A percentile compares a stretch with the other conserved stretches of the same genome.
Conservation (phyloP, 2,329 filamentous ascomycete genomes). For the Dothideomycetes sp. region DNA sequence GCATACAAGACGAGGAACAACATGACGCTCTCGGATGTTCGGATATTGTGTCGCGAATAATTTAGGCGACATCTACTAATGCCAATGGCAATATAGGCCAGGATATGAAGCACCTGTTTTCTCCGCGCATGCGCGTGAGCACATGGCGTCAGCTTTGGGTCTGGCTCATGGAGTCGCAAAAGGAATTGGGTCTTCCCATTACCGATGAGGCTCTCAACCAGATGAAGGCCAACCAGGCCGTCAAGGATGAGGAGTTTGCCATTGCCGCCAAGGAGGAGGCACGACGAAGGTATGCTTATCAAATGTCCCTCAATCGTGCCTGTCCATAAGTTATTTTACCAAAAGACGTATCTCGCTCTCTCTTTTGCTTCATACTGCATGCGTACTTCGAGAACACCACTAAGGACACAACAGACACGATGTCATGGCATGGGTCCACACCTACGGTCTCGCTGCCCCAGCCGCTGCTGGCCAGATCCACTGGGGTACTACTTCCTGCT, state of each 20-base stretch:
- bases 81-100: constrained; percentile 12
- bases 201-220: constrained; percentile 47
- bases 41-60: no score
- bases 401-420: constrained; percentile 19
- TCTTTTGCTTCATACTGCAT: no score
- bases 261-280: constrained; percentile 39
- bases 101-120: constrained; percentile 74
- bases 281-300: constrained; percentile 16
- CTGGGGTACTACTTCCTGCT: constrained; percentile 54
- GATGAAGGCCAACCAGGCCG: constrained; percentile 32
- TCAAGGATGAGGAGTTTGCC: constrained; percentile 37
- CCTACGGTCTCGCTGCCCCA: constrained; percentile 62
- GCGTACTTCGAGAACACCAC: neutral
- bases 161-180: constrained; percentile 70
- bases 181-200: constrained; percentile 68
- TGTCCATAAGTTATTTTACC: no score
- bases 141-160: constrained; percentile 84
- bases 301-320: no score
- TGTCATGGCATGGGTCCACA: constrained; percentile 45
- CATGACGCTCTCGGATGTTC: no score
- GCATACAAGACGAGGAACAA: no score
- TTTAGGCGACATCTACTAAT: no score
- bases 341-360: no score
- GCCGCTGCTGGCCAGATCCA: constrained; percentile 78
- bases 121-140: constrained; percentile 59